phyloP scores from a whole-genome alignment of 225 moss, liverwort and hornwort genomes.

The Physcomitrellopsis africana region DNA sequence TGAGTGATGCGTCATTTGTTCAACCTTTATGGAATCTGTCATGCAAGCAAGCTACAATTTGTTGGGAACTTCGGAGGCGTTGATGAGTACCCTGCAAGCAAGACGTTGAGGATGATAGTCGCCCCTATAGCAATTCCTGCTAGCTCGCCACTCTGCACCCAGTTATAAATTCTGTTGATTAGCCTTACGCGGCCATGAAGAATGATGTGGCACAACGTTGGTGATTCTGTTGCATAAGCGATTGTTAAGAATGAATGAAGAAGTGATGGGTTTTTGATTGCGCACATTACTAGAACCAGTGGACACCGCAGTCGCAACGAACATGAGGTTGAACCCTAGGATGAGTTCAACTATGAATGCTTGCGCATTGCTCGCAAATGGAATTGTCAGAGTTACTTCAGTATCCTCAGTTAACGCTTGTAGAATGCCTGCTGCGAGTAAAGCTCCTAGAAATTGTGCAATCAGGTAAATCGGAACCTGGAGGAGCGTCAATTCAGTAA shows the following conservation, averaged over 20 bases:
- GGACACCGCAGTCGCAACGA: constrained; percentile 52
- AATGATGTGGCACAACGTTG: not conserved
- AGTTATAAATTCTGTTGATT: constrained; percentile 13
- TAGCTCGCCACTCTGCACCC: constrained; percentile 46
- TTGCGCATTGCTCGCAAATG: constrained; percentile 29
- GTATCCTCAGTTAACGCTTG: constrained; percentile 42
- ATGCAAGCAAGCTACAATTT: not conserved
- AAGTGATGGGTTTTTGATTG: constrained; percentile 1
- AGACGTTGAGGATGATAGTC: constrained; percentile 46
- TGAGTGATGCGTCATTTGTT: not conserved
- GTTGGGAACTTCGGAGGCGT: not conserved
- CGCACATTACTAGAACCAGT: constrained; percentile 48
- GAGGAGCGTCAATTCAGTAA: not conserved
- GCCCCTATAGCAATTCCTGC: constrained; percentile 55
- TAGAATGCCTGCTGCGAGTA: constrained; percentile 43
- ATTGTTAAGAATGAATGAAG: not conserved
- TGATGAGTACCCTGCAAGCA: constrained; percentile 46
- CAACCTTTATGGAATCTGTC: not conserved
- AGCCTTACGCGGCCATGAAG: not conserved
- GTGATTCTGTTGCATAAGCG: no score
- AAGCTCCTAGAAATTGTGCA: constrained; percentile 54
- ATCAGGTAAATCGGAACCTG: constrained; percentile 55
- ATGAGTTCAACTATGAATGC: constrained; percentile 55
- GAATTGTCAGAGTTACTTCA: constrained; percentile 42
- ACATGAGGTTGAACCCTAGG: constrained; percentile 56